A percentile compares a stretch with the other conserved stretches of the same genome.
Conservation (phyloP, 352 stramenopile species). For the Globisporangium splendens region DNA sequence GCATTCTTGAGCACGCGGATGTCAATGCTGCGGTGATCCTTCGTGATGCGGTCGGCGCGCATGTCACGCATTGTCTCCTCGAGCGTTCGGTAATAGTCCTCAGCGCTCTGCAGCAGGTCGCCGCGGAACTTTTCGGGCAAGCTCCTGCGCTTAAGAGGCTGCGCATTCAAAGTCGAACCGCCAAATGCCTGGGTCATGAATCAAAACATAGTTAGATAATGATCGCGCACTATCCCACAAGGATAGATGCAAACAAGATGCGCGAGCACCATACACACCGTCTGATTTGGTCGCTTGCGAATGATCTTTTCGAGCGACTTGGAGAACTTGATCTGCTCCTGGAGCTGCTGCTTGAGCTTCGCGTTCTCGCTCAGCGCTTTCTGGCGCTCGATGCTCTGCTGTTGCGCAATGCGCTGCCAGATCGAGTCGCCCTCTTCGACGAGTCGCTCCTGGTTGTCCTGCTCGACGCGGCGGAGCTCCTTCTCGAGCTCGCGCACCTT, state of each 20-base stretch:
- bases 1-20: not conserved
- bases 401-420: conserved; percentile 37
- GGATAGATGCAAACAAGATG: too few species aligned
- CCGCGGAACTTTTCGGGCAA: conserved; percentile 17
- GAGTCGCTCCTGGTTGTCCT: conserved; percentile 12
- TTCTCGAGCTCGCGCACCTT: conserved; percentile 31
- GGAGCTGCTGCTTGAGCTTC: conserved; percentile 23
- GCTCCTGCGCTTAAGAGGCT: conserved; percentile 1
- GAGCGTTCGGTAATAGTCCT: conserved; percentile 17
- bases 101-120: conserved; percentile 18
- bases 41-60: conserved; percentile 9
- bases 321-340: conserved; percentile 20
- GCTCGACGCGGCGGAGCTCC: conserved; percentile 14
- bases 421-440: conserved; percentile 10
- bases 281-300: conserved; percentile 30
- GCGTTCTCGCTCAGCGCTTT: conserved; percentile 33
- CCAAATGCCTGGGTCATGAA: conserved; percentile 15
- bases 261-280: not conserved
- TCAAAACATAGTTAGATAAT: too few species aligned
- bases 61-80: conserved; percentile 18
- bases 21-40: conserved; percentile 23
- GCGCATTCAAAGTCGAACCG: not conserved
- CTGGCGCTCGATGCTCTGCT: conserved; percentile 31
- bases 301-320: too few species aligned
- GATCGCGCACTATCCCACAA: too few species aligned